These are phyloP conservation scores for Cenchrus americanus DNA, from an alignment of 176 grass and related monocot species.

Conservation along the genomic window DNA sequence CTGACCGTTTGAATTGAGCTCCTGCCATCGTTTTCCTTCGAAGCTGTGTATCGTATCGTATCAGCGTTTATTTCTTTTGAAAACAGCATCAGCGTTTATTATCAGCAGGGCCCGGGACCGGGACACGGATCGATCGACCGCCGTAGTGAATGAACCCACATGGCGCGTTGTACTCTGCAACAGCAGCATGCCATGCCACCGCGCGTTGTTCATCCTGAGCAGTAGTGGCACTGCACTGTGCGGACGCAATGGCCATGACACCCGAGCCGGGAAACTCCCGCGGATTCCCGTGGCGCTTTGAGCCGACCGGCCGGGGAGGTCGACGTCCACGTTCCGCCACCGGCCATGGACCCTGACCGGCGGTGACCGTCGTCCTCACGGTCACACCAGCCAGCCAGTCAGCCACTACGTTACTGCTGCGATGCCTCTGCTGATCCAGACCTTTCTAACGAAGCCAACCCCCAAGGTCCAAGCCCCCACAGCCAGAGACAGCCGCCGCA, in stretches of 20 bases:
- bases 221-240: neutral
- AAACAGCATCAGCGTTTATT: neutral
- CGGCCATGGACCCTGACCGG: conserved; percentile 33
- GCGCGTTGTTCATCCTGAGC: neutral
- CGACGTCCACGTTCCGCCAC: conserved; percentile 20
- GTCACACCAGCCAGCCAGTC: neutral
- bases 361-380: neutral
- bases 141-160: neutral
- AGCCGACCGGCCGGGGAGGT: neutral
- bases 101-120: neutral
- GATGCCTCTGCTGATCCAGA: conserved; percentile 9
- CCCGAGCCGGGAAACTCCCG: neutral
- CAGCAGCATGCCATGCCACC: no score
- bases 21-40: neutral
- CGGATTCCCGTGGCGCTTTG: neutral
- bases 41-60: neutral
- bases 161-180: neutral
- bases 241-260: conserved; percentile 7
- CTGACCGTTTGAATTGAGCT: conserved; percentile 58
- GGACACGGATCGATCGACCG: neutral
- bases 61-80: neutral
- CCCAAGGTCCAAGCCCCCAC: neutral
- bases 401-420: neutral
- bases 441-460: neutral
- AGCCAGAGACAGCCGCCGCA: neutral